These are phyloP conservation scores for Priceomyces medius DNA, from an alignment of 805 yeast genomes.

Conservation along the genomic window DNA sequence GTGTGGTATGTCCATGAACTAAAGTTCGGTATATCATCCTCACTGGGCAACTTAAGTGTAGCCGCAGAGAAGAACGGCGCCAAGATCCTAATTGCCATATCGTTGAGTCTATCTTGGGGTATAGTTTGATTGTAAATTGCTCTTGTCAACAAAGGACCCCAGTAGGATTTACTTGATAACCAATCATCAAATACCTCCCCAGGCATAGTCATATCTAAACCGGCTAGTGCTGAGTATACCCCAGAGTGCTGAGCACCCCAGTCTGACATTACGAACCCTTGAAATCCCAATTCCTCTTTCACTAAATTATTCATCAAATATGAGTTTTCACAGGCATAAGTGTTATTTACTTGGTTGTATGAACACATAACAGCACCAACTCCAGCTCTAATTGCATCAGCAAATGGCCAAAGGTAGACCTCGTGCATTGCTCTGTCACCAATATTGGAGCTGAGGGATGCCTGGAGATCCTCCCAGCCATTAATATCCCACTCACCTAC, in stretches of 20 bases:
- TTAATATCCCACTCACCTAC: slow-evolving; percentile 48
- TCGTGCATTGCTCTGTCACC: slow-evolving; percentile 65
- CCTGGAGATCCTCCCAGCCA: slow-evolving; percentile 42
- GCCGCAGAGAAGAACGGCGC: slow-evolving; percentile 55
- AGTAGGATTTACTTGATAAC: slow-evolving; percentile 37
- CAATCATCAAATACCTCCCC: slow-evolving; percentile 50
- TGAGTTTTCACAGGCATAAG: slow-evolving; percentile 60
- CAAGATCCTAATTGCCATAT: slow-evolving; percentile 60
- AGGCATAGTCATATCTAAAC: slow-evolving; percentile 68
- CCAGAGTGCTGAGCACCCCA: slow-evolving; percentile 68
- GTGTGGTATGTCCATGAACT: slow-evolving; percentile 60
- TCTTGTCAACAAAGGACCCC: slow-evolving; percentile 58
- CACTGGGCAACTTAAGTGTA: slow-evolving; percentile 34
- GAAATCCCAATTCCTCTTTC: slow-evolving; percentile 63
- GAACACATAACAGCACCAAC: slow-evolving; percentile 64
- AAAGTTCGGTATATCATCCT: slow-evolving; percentile 49
- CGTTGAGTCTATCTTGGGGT: slow-evolving; percentile 52
- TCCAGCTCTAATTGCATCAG: slow-evolving; percentile 59
- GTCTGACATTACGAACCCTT: slow-evolving; percentile 65
- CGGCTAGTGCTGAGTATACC: slow-evolving; percentile 54
- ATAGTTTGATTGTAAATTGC: slow-evolving; percentile 57
- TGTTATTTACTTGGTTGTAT: slow-evolving; percentile 54
- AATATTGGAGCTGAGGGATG: slow-evolving; percentile 50
- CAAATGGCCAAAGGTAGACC: slow-evolving; percentile 64
- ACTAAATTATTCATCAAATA: slow-evolving; percentile 52